phyloP scores from a whole-genome alignment of 768 basidiomycete genomes.

The Phaeolepiota aurea region DNA sequence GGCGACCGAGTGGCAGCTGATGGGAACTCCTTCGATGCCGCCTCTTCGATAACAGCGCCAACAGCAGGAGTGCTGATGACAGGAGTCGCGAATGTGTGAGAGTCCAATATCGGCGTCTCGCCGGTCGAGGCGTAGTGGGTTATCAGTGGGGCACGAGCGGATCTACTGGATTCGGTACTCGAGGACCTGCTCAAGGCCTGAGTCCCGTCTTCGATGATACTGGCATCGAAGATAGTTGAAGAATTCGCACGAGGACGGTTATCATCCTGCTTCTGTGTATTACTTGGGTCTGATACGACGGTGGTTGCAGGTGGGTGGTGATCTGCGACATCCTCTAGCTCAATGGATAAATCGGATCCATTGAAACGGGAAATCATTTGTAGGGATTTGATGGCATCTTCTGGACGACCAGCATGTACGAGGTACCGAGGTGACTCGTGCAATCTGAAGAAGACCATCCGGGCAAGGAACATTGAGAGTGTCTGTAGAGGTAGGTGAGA shows the following conservation, averaged over 20 bases:
- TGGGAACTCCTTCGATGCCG: conserved; percentile 1
- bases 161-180: conserved; percentile 7
- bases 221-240: conserved; percentile 25
- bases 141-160: conserved; percentile 7
- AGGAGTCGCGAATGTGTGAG: conserved; percentile 19
- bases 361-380: conserved; percentile 85
- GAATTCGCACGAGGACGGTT: conserved; percentile 17
- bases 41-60: conserved; percentile 5
- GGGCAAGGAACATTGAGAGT: conserved; percentile 75
- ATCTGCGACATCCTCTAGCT: conserved; percentile 59
- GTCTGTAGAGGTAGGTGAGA: conserved; percentile 44
- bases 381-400: conserved; percentile 78
- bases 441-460: conserved; percentile 84
- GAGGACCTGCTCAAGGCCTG: neutral
- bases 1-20: neutral
- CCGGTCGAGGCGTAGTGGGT: conserved; percentile 28
- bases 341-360: conserved; percentile 60
- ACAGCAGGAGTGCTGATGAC: conserved; percentile 9
- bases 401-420: conserved; percentile 77
- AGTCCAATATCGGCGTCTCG: conserved; percentile 18
- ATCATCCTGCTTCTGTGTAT: conserved; percentile 1
- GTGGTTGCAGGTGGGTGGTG: neutral
- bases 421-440: conserved; percentile 94
- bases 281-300: neutral
- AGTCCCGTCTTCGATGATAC: conserved; percentile 16